These are phyloP conservation scores for Arthrobotrys conoides DNA, from an alignment of 2,329 filamentous ascomycete species.

Conservation along the genomic window DNA sequence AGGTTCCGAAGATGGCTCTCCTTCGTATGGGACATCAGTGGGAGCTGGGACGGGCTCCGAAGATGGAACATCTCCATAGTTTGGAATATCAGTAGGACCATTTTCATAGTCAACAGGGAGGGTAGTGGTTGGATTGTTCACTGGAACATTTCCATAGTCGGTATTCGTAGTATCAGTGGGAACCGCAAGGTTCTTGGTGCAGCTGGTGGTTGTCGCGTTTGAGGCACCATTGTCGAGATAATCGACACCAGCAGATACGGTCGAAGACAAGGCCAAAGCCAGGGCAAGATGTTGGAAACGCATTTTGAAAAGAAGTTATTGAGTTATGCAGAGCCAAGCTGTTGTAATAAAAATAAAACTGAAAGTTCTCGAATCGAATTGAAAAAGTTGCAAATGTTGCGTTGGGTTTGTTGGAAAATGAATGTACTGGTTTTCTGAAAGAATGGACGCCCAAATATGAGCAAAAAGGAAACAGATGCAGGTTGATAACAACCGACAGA, in stretches of 20 bases:
- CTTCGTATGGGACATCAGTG: not conserved
- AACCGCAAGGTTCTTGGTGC: slow-evolving; percentile 11
- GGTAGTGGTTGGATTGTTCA: slow-evolving; percentile 11
- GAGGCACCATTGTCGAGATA: slow-evolving; percentile 36
- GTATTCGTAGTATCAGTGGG: slow-evolving; percentile 20
- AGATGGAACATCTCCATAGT: slow-evolving; percentile 1
- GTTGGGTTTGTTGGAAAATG: slow-evolving; percentile 57
- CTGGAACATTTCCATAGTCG: slow-evolving; percentile 34
- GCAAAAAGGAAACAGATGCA: slow-evolving; percentile 38
- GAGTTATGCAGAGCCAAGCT: slow-evolving; percentile 58
- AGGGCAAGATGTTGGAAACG: slow-evolving; percentile 60
- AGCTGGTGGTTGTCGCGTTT: slow-evolving; percentile 10
- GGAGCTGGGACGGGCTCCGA: slow-evolving; percentile 14
- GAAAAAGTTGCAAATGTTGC: slow-evolving; percentile 36
- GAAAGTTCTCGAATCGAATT: slow-evolving; percentile 40
- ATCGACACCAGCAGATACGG: slow-evolving; percentile 40
- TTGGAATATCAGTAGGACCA: slow-evolving; percentile 13
- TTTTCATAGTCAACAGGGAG: not conserved
- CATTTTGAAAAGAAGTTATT: slow-evolving; percentile 56
- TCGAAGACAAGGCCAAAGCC: slow-evolving; percentile 58
- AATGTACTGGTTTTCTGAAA: slow-evolving; percentile 49
- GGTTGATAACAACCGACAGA: slow-evolving; percentile 36
- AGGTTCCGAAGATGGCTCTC: not conserved
- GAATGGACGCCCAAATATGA: slow-evolving; percentile 57
- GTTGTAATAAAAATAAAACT: slow-evolving; percentile 21